Conservation (phyloP, 1,284 basidiomycete genomes). For the Mrakiaceae sp. region DNA sequence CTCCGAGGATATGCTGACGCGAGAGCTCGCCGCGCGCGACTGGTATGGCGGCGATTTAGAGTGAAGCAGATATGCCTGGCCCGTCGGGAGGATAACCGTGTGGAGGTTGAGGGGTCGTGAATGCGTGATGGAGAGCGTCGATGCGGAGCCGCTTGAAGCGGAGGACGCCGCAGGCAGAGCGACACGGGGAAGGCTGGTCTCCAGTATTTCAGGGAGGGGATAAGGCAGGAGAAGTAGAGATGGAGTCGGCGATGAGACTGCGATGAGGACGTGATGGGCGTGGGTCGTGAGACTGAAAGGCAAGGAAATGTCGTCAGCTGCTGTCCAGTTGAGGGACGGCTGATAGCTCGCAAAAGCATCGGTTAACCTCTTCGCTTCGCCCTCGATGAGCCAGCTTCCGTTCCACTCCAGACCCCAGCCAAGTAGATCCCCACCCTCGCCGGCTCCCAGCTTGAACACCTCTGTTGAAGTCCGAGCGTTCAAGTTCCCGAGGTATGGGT, state of each 20-base stretch:
- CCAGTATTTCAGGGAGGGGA: constrained; percentile 2
- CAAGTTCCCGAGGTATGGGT: constrained; percentile 22
- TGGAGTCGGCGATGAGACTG: neutral
- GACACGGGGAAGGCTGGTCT: neutral
- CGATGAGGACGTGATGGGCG: constrained; percentile 29
- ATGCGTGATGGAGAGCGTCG: constrained; percentile 2
- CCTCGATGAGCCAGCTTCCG: constrained; percentile 29
- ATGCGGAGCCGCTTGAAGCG: neutral
- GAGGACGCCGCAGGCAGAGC: neutral
- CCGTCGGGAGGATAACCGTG: constrained; percentile 19
- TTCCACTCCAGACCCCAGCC: constrained; percentile 63
- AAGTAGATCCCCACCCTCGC: constrained; percentile 70
- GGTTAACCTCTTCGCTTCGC: constrained; percentile 19
- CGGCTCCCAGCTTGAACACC: constrained; percentile 63
- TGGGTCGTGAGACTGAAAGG: constrained; percentile 39
- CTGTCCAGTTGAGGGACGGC: constrained; percentile 52
- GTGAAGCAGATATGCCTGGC: neutral
- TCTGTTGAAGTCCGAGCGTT: constrained; percentile 44
- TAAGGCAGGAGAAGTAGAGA: constrained; percentile 8
- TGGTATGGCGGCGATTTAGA: constrained; percentile 2
- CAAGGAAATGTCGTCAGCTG: constrained; percentile 52
- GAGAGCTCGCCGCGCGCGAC: constrained; percentile 20
- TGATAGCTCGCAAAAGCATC: constrained; percentile 35
- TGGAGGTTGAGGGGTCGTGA: constrained; percentile 15
- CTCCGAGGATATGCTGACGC: constrained; percentile 58